phyloP scores from a whole-genome alignment of 768 basidiomycete genomes.

The Jaapia argillacea region DNA sequence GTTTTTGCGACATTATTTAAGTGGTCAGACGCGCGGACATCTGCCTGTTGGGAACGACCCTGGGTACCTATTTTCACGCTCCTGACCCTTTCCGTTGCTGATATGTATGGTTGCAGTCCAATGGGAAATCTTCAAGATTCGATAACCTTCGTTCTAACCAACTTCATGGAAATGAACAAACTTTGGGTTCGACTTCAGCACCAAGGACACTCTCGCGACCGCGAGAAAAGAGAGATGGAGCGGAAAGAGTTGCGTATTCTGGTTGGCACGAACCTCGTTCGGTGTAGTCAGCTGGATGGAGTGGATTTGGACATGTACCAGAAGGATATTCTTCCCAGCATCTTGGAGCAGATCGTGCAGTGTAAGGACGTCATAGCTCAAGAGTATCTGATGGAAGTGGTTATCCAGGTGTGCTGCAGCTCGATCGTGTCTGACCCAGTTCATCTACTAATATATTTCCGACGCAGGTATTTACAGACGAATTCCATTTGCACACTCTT shows the following conservation, averaged over 20 bases:
- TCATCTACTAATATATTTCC: neutral
- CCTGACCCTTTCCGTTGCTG: neutral
- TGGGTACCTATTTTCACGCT: slow-evolving; percentile 43
- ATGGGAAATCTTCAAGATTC: slow-evolving; percentile 90
- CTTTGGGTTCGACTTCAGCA: slow-evolving; percentile 98
- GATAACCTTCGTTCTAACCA: slow-evolving; percentile 90
- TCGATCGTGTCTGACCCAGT: neutral
- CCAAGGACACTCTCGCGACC: slow-evolving; percentile 92
- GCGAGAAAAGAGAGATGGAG: slow-evolving; percentile 96
- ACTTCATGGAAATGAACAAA: slow-evolving; percentile 99
- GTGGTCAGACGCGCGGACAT: slow-evolving; percentile 92
- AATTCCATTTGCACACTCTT: slow-evolving; percentile 95
- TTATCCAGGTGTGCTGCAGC: slow-evolving; percentile 76
- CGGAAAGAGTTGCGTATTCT: slow-evolving; percentile 90
- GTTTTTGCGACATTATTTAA: slow-evolving; percentile 93
- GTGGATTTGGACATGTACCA: slow-evolving; percentile 93
- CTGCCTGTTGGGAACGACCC: slow-evolving; percentile 79
- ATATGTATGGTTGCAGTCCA: slow-evolving; percentile 42
- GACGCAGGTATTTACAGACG: slow-evolving; percentile 91
- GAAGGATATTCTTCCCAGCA: slow-evolving; percentile 76
- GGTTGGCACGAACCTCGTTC: slow-evolving; percentile 96
- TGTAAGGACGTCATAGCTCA: slow-evolving; percentile 99
- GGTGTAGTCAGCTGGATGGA: slow-evolving; percentile 90
- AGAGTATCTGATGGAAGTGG: slow-evolving; percentile 99
- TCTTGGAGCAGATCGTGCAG: slow-evolving; percentile 94